These are phyloP conservation scores for Ogataea saltuana DNA, from an alignment of 805 yeast species.

Conservation along the genomic window DNA sequence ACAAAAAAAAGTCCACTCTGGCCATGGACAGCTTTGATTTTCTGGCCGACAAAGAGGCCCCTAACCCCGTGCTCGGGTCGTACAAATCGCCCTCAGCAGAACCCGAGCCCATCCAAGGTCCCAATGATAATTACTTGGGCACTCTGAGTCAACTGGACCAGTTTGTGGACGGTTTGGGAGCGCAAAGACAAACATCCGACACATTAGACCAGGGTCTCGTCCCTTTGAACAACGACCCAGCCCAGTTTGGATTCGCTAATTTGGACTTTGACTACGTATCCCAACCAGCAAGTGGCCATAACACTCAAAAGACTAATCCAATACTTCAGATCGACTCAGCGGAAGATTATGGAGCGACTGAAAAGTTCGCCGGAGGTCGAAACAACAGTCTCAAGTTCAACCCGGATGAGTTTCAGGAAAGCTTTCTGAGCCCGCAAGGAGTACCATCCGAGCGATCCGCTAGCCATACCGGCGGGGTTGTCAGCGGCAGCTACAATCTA, in stretches of 20 bases:
- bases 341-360: constrained; percentile 14
- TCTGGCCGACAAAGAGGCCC: constrained; percentile 15
- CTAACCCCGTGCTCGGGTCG: constrained; percentile 2
- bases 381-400: constrained; percentile 11
- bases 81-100: neutral
- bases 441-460: constrained; percentile 15
- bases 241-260: constrained; percentile 19
- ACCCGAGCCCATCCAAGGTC: neutral
- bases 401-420: constrained; percentile 18
- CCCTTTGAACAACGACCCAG: neutral
- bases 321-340: constrained; percentile 17
- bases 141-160: constrained; percentile 20
- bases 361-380: constrained; percentile 4
- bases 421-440: constrained; percentile 19
- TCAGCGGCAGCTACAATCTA: constrained; percentile 16
- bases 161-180: constrained; percentile 17
- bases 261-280: constrained; percentile 14
- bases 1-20: neutral
- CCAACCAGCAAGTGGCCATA: no score
- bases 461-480: constrained; percentile 15
- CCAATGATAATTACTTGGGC: constrained; percentile 5
- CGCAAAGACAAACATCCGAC: neutral
- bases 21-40: constrained; percentile 23
- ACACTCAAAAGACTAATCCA: constrained; percentile 9
- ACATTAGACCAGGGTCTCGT: no score